phyloP scores from a whole-genome alignment of 176 grass and related monocot species.

The Canna indica region DNA sequence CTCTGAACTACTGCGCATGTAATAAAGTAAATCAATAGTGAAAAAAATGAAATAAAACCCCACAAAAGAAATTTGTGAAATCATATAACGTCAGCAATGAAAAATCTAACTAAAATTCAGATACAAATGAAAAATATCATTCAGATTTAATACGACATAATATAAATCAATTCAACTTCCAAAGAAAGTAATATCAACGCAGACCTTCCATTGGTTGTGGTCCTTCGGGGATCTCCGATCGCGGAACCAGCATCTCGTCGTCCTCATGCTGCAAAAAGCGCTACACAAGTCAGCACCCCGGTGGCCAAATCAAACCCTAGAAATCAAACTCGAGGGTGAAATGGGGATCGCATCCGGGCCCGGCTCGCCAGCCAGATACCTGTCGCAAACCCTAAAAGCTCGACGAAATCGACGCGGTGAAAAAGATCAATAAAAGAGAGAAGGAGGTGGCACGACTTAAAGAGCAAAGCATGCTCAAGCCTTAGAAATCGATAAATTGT shows the following conservation, averaged over 20 bases:
- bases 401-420: not conserved
- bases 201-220: slow-evolving; percentile 89
- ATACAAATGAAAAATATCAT: not conserved
- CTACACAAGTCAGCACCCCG: not conserved
- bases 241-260: slow-evolving; percentile 71
- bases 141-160: not conserved
- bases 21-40: not conserved
- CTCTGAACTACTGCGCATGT: not conserved
- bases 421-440: not conserved
- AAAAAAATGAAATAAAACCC: not conserved
- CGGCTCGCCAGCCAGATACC: not conserved
- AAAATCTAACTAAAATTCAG: not conserved
- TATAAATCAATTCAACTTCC: not conserved
- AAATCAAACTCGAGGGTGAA: not conserved
- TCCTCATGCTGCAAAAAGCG: slow-evolving; percentile 36
- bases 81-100: not conserved
- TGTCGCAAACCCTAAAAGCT: not conserved
- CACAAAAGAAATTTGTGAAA: not conserved
- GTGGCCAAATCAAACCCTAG: not conserved
- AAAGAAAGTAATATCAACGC: not conserved
- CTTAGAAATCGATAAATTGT: not conserved
- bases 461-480: not conserved
- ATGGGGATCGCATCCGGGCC: not conserved
- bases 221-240: slow-evolving; percentile 61
- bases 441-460: not conserved